Evolutionary conservation across 148 eudicot species (phyloP).

Genomic region (Chenopodium quinoa): DNA sequence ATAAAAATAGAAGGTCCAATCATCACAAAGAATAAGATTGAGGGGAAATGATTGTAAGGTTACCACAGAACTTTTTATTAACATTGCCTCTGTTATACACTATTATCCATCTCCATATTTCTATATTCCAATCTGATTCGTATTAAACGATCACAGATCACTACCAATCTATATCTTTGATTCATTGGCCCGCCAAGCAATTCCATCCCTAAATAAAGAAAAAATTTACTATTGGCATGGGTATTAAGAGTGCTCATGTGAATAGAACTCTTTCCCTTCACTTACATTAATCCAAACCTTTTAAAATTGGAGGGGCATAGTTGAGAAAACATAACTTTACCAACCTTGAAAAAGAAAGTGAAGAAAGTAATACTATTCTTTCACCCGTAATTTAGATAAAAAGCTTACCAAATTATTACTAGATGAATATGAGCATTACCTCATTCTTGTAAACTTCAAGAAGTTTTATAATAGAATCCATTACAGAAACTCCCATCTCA

Average conservation of each 20-base stretch:
- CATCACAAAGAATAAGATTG: background rate
- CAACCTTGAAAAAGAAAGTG: background rate
- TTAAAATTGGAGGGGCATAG: background rate
- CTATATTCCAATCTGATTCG: background rate
- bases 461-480: slow-evolving; percentile 63
- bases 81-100: background rate
- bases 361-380: background rate
- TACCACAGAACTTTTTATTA: background rate
- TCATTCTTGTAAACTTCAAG: slow-evolving; percentile 86
- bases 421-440: slow-evolving; percentile 41
- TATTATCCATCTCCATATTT: no score
- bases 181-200: background rate
- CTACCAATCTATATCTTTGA: background rate
- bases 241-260: background rate
- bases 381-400: background rate
- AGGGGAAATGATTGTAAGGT: background rate
- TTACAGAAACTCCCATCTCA: slow-evolving; percentile 78
- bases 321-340: background rate
- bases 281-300: background rate
- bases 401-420: background rate
- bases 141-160: background rate
- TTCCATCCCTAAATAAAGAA: background rate
- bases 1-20: background rate
- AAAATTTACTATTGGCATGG: background rate
- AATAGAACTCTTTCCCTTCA: background rate